phyloP scores from a whole-genome alignment of 148 eudicot species.

The Vaccinium macrocarpon region DNA sequence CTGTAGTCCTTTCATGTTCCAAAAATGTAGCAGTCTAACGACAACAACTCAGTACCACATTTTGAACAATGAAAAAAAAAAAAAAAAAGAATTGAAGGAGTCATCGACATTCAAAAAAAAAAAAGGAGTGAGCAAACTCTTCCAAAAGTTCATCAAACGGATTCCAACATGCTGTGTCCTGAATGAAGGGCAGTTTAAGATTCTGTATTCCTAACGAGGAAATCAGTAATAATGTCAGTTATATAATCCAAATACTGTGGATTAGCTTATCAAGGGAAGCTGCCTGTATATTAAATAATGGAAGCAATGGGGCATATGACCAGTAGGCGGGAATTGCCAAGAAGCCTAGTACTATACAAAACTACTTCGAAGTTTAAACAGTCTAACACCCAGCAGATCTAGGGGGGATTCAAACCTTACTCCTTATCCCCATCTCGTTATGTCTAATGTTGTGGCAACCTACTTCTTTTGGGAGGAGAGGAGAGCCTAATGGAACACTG shows the following conservation, averaged over 20 bases:
- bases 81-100: neutral
- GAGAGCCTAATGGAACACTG: neutral
- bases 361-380: neutral
- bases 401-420: neutral
- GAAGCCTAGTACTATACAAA: neutral
- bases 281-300: neutral
- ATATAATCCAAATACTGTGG: neutral
- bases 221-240: neutral
- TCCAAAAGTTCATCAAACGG: neutral
- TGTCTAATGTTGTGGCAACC: neutral
- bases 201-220: neutral
- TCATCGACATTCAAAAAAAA: neutral
- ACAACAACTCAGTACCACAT: neutral
- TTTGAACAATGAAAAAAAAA: neutral
- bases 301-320: neutral
- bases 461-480: neutral
- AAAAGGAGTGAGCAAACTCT: neutral
- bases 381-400: neutral
- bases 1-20: neutral
- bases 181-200: neutral
- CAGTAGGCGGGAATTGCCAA: neutral
- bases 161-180: neutral
- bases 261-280: neutral
- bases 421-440: neutral
- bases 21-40: neutral